A percentile compares a stretch with the other conserved stretches of the same genome.
phyloP scores from a whole-genome alignment of 2,329 filamentous ascomycete species.

The Zasmidium citrigriseum region DNA sequence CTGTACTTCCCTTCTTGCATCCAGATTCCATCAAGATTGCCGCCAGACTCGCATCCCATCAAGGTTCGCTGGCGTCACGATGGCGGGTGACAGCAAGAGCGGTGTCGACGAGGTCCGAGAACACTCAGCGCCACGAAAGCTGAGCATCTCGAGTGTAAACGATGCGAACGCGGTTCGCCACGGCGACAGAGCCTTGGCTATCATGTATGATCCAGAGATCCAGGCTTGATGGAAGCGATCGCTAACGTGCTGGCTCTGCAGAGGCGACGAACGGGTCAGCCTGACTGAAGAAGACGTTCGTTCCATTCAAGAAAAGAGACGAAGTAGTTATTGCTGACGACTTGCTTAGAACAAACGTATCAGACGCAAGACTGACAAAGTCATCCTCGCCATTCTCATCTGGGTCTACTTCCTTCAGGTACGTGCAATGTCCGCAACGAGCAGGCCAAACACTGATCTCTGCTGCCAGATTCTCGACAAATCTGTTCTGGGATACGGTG shows the following conservation, averaged over 20 bases:
- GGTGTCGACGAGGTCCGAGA: slow-evolving; percentile 12
- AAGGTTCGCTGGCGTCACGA: background rate
- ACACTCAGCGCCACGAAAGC: slow-evolving; percentile 9
- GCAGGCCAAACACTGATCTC: background rate
- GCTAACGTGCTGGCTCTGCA: background rate
- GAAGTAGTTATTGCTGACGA: too few relatives aligned
- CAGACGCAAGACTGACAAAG: slow-evolving; percentile 61
- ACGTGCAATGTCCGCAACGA: slow-evolving; percentile 18
- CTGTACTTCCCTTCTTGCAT: background rate
- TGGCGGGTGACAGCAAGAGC: slow-evolving; percentile 5
- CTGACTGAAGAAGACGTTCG: slow-evolving; percentile 40
- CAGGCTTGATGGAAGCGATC: background rate
- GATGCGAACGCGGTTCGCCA: slow-evolving; percentile 15
- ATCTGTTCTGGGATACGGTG: slow-evolving; percentile 51
- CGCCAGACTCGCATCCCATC: background rate
- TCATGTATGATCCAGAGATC: slow-evolving; percentile 8
- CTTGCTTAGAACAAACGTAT: slow-evolving; percentile 53
- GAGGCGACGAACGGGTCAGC: slow-evolving; percentile 28
- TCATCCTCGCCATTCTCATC: slow-evolving; percentile 57
- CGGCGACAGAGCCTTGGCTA: slow-evolving; percentile 23
- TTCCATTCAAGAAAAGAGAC: background rate
- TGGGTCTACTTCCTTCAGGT: slow-evolving; percentile 64
- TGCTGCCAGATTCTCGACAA: slow-evolving; percentile 50
- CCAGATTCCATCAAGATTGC: background rate
- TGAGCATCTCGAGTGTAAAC: slow-evolving; percentile 8